phyloP scores from a whole-genome alignment of 306 rosid genomes.

The Spatholobus suberectus region DNA sequence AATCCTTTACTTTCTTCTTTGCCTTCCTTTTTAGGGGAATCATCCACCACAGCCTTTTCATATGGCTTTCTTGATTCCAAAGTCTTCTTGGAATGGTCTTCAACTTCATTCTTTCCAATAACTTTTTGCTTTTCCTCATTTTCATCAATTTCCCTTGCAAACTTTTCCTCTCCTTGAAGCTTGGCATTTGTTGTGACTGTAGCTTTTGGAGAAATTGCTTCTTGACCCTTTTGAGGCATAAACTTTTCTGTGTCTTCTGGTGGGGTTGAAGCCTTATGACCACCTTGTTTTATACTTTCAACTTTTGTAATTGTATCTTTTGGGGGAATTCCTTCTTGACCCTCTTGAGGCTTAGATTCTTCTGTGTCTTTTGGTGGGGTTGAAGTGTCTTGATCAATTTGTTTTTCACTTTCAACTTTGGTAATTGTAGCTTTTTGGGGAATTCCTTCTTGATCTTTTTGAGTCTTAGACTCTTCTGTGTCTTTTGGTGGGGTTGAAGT shows the following conservation, averaged over 20 bases:
- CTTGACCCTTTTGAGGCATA: constrained; percentile 2
- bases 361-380: not conserved
- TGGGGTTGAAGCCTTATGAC: not conserved
- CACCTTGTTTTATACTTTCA: not conserved
- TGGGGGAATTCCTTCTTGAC: not conserved
- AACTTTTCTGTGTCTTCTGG: not conserved
- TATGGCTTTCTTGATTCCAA: constrained; percentile 25
- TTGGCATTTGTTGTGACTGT: constrained; percentile 22
- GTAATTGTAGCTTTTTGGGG: not conserved
- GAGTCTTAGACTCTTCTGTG: not conserved
- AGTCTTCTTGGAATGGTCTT: not conserved
- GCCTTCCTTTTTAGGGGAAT: not conserved
- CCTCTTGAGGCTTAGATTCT: not conserved
- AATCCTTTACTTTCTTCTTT: constrained; percentile 35
- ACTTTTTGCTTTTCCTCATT: constrained; percentile 30
- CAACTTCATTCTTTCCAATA: constrained; percentile 1
- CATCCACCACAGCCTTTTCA: not conserved
- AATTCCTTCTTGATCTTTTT: constrained; percentile 22
- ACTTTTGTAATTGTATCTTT: too few species aligned
- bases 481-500: constrained; percentile 7
- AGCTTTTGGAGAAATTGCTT: not conserved
- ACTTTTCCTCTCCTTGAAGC: constrained; percentile 30
- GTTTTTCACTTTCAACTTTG: not conserved
- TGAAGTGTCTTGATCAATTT: not conserved
- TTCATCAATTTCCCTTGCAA: not conserved